A percentile compares a stretch with the other conserved stretches of the same genome.
Conservation (phyloP, 2,329 filamentous ascomycete genomes). For the Penicillium sp. region DNA sequence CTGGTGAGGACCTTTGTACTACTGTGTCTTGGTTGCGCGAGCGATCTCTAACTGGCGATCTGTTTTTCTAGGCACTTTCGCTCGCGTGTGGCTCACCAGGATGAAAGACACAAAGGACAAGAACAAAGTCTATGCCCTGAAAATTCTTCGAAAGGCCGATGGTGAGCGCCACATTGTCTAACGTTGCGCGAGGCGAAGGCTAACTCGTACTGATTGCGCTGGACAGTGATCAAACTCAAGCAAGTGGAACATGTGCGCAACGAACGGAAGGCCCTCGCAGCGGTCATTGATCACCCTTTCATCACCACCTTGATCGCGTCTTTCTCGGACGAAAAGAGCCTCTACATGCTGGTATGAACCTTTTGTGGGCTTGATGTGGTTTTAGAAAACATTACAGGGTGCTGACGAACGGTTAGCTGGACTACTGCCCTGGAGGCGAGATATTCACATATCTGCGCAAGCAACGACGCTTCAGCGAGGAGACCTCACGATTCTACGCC, state of each 20-base stretch:
- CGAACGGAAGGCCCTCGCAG: constrained; percentile 64
- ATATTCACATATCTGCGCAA: constrained; percentile 67
- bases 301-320: constrained; percentile 66
- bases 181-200: constrained; percentile 3
- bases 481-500: constrained; percentile 66
- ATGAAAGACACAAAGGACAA: constrained; percentile 41
- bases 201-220: constrained; percentile 12
- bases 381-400: neutral
- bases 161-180: constrained; percentile 33
- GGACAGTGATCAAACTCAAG: constrained; percentile 59
- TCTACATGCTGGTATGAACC: constrained; percentile 54
- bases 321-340: constrained; percentile 63
- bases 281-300: constrained; percentile 66
- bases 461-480: constrained; percentile 63
- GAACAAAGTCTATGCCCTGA: constrained; percentile 51
- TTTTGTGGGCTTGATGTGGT: neutral
- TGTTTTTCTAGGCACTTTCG: constrained; percentile 49
- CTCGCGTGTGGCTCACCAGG: constrained; percentile 52
- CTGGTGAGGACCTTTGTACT: constrained; percentile 39
- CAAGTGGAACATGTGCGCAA: constrained; percentile 70
- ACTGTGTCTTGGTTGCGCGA: neutral
- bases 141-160: constrained; percentile 54
- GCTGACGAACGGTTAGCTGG: constrained; percentile 49
- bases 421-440: constrained; percentile 69
- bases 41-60: neutral